These are phyloP conservation scores for Colletotrichum tabaci DNA, from an alignment of 2,329 filamentous ascomycete genomes.

Conservation along the genomic window DNA sequence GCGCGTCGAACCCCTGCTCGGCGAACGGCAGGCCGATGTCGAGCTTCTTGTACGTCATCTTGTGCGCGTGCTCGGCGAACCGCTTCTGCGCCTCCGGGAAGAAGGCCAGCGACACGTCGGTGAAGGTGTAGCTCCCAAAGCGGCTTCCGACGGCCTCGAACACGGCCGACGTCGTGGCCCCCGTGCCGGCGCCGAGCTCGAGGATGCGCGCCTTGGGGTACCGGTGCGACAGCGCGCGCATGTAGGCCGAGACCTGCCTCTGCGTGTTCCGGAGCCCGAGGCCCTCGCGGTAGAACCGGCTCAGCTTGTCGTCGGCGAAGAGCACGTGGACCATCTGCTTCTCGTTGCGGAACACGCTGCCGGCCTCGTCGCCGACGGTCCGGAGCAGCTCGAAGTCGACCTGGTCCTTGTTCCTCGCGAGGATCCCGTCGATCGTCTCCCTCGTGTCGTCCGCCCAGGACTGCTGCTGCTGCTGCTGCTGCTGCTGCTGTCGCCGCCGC, in stretches of 20 bases:
- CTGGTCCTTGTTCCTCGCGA: background rate
- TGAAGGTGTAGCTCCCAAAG: conserved; percentile 42
- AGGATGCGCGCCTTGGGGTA: conserved; percentile 53
- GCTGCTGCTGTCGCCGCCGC: too few species aligned
- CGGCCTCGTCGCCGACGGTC: conserved; percentile 1
- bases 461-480: too few species aligned
- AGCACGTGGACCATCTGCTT: conserved; percentile 24
- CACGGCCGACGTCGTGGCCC: conserved; percentile 48
- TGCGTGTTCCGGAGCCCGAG: conserved; percentile 9
- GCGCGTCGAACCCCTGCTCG: conserved; percentile 47
- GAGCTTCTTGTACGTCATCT: conserved; percentile 52
- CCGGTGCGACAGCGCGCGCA: conserved; percentile 46
- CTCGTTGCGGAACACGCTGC: conserved; percentile 19
- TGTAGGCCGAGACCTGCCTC: conserved; percentile 35
- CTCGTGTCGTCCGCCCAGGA: conserved; percentile 14
- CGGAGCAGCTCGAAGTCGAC: conserved; percentile 21
- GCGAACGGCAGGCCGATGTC: conserved; percentile 50
- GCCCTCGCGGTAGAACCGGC: conserved; percentile 23
- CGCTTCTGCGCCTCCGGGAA: conserved; percentile 50
- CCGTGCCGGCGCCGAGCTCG: conserved; percentile 55
- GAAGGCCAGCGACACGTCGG: conserved; percentile 46
- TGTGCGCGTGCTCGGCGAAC: conserved; percentile 43
- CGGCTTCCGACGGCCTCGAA: conserved; percentile 43
- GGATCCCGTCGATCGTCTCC: conserved; percentile 1
- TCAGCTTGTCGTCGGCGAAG: conserved; percentile 24